Base-by-base conservation (phyloP, 257 asterid species). In the Cinchona pubescens region DNA sequence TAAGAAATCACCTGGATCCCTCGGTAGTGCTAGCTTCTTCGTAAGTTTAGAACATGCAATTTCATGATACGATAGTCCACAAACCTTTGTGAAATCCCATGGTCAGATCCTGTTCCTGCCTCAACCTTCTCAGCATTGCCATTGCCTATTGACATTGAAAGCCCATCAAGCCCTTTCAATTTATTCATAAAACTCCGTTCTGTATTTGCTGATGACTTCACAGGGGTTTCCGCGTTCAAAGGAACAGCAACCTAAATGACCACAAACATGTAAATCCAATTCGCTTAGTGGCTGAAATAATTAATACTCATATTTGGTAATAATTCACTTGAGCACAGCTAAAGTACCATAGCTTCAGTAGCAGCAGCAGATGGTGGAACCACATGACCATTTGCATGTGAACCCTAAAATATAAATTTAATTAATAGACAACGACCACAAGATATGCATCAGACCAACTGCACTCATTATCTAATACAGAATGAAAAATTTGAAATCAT, bases 81-180 rank as follows among this genome's bases (percentile, higher is more conserved):
- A 73, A 75, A 95, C 99, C 99, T 95, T 75, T 95, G 92, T 37
- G 95, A 86, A 75, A 69, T 35, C 72, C 86, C 83, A 73, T 78
- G 88, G 72, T 88, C 91, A 43, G 90, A 49, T 74, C 83, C 96
- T 79, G 72, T 92, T 74, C 83, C 96, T 79, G 72, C 93, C 15
- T 90, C 97, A 56, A 87, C 84, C 66, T 79, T 82, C 55, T 85
- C 85, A 49, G 83, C 80, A 69, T 84, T 88, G 53, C 89, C 96
- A 72, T 90, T 90, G 79, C 96, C 96, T 25, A 90, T 82, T 37
- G 99, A 91, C 87, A 92, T 93, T 8, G 96, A 88, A 64, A 91
- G 92, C 76, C 96, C 97, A 69, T 90, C 92, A 73, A 91, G 86
- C 61, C 86, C 97, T 86, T 87, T 92, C 84, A 90, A 78, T 86